These are phyloP conservation scores for Eucalyptus cloeziana DNA, from an alignment of 345 rosid species.

Conservation along the genomic window DNA sequence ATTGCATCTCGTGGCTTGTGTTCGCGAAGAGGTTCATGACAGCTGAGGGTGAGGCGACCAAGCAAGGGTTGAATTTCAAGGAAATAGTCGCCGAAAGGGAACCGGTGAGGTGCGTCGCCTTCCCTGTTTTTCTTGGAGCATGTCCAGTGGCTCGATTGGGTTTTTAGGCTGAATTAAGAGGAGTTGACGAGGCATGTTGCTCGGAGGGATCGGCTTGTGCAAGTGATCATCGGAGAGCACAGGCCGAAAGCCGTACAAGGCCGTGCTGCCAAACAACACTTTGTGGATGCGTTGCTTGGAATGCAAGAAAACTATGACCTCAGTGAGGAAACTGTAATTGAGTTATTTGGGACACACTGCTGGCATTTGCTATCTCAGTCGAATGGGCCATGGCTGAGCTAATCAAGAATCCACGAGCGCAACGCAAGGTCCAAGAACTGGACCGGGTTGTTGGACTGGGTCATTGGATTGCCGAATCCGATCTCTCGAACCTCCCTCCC, in stretches of 20 bases:
- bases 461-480: conserved; percentile 44
- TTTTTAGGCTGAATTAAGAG: conserved; percentile 72
- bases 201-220: conserved; percentile 59
- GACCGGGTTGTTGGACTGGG: conserved; percentile 53
- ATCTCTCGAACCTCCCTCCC: conserved; percentile 55
- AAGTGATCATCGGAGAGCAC: conserved; percentile 81
- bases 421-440: conserved; percentile 70
- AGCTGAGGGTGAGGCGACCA: conserved; percentile 48
- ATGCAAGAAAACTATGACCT: conserved; percentile 72
- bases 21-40: conserved; percentile 78
- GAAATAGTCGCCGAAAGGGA: conserved; percentile 60
- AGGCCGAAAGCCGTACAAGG: conserved; percentile 34
- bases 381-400: conserved; percentile 91
- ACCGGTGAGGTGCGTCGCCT: conserved; percentile 58
- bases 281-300: conserved; percentile 77
- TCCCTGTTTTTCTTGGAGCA: conserved; percentile 53
- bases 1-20: conserved; percentile 77
- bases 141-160: conserved; percentile 88
- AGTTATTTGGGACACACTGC: conserved; percentile 94
- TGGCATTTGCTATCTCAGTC: conserved; percentile 64
- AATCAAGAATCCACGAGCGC: conserved; percentile 59
- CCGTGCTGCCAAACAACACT: conserved; percentile 15
- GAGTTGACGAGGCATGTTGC: conserved; percentile 60
- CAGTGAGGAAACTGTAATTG: conserved; percentile 80
- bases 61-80: conserved; percentile 82